These are phyloP conservation scores for Botryosphaeria agaves DNA, from an alignment of 2,329 filamentous ascomycete species.

Conservation along the genomic window DNA sequence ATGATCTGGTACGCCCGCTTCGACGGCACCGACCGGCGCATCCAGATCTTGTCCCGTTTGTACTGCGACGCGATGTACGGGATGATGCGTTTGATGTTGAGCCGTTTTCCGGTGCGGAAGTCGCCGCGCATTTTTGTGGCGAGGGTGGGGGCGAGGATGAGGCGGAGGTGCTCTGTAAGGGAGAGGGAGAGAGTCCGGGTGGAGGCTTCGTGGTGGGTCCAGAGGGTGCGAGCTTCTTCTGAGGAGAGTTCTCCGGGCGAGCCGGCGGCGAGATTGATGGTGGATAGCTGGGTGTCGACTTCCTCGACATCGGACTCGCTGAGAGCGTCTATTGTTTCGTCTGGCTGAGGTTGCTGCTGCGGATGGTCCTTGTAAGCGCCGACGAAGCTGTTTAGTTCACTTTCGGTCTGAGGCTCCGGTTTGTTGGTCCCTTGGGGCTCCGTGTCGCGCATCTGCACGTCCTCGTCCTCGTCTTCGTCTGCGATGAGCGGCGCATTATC, in stretches of 20 bases:
- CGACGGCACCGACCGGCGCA: conserved; percentile 77
- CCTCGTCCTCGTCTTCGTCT: conserved; percentile 18
- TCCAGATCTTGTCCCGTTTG: conserved; percentile 99
- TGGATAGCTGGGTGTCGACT: conserved; percentile 44
- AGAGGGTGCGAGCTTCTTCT: conserved; percentile 53
- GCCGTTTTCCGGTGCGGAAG: conserved; percentile 91
- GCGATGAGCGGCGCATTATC: too few relatives aligned
- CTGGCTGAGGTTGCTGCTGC: conserved; percentile 11
- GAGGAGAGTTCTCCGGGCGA: conserved; percentile 7
- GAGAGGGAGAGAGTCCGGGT: conserved; percentile 78
- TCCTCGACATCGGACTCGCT: conserved; percentile 20
- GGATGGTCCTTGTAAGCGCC: conserved; percentile 13
- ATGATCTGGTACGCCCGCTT: conserved; percentile 96
- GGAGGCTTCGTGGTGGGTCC: conserved; percentile 67
- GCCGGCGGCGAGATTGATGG: conserved; percentile 44
- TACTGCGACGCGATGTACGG: conserved; percentile 97
- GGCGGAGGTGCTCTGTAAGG: conserved; percentile 81
- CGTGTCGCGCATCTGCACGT: conserved; percentile 29
- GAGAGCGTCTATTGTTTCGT: conserved; percentile 10
- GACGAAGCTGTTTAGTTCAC: conserved; percentile 27
- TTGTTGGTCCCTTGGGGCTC: conserved; percentile 12
- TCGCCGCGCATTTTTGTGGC: conserved; percentile 93
- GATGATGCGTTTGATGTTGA: conserved; percentile 99
- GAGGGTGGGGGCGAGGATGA: conserved; percentile 87
- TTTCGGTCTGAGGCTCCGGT: conserved; percentile 16